These are phyloP conservation scores for Elaeis guineensis DNA, from an alignment of 176 grass and related monocot species.

Conservation along the genomic window DNA sequence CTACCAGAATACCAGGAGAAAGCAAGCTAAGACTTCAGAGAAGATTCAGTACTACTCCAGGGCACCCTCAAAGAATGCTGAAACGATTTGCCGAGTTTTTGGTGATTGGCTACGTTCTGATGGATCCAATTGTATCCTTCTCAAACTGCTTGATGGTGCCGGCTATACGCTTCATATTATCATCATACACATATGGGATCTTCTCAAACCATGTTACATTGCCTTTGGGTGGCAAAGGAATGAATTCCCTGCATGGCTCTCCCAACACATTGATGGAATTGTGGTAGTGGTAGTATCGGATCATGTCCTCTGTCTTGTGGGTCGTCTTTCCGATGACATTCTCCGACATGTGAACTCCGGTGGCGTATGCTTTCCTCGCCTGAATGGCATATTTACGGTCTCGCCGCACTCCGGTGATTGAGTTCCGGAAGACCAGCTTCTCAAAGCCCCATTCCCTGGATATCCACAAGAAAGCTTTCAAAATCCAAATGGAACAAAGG, in stretches of 20 bases:
- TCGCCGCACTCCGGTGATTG: slow-evolving; percentile 62
- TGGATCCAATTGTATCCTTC: slow-evolving; percentile 25
- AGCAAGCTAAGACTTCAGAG: too few relatives aligned
- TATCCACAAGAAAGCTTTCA: neutral
- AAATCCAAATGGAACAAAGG: too few relatives aligned
- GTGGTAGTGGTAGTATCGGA: slow-evolving; percentile 95
- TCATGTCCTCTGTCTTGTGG: slow-evolving; percentile 84
- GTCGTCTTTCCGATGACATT: slow-evolving; percentile 89
- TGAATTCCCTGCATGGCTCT: slow-evolving; percentile 63
- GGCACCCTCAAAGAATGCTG: too few relatives aligned
- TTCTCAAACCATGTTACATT: slow-evolving; percentile 69
- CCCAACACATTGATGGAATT: slow-evolving; percentile 75
- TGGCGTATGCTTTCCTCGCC: slow-evolving; percentile 72
- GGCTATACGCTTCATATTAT: slow-evolving; percentile 50
- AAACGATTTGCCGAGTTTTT: too few relatives aligned
- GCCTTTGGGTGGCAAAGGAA: slow-evolving; percentile 40
- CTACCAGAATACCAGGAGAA: too few relatives aligned
- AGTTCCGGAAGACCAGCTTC: slow-evolving; percentile 81
- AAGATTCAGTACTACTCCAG: too few relatives aligned
- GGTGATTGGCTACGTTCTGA: neutral
- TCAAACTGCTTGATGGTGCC: slow-evolving; percentile 30
- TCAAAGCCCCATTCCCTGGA: slow-evolving; percentile 84
- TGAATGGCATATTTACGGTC: slow-evolving; percentile 83
- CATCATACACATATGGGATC: slow-evolving; percentile 68
- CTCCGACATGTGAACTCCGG: slow-evolving; percentile 82